Base-by-base conservation (phyloP, 2,329 filamentous ascomycete species). In the Talaromyces marneffei region DNA sequence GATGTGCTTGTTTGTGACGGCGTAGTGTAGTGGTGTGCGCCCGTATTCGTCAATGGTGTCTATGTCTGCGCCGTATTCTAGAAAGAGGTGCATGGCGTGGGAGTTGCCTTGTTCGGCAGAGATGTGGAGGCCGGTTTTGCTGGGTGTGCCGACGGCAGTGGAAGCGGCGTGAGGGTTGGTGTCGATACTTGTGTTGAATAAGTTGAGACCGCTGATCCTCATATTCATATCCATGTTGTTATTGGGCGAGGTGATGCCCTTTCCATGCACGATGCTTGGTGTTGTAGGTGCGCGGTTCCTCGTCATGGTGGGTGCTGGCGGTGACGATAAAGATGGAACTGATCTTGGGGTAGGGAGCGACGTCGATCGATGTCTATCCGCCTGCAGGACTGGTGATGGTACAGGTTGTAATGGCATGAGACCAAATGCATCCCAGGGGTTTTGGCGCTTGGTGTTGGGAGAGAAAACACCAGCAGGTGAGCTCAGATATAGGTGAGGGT, bases 301-400 rank as follows among this genome's bases (percentile, higher is more conserved):
- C n/a, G 54, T 39, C 4, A 50, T 31, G 3, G 20, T 37, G 1
- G 31, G 40, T 27, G 54, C 33, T 27, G 59, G 48, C 18, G 56
- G 44, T 27, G 57, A 18, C 5, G 44, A 42, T 23, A 35, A 18
- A 31, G 60, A 59, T 8, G 60, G 60, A 31, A 62, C 56, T 2
- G 60, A 62, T 18, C 60, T 48, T 20, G 60, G 60, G 5, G 60
- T 55, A 12, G 60, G 60, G 7, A 62, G 56, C 3, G 60, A 62
- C 25, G 56, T 35, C 5, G 60, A 54, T 31, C 60, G 60, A 31
- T 62, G 46, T 9, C 48, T 50, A 14, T 62, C 60, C 8, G 31
- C 16, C 35, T 62, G 60, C 39, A 61, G 16, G 16, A 37, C 33
- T 2, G 59, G 55, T 12, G 60, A 54, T 37, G 55, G 48, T 8